These are phyloP conservation scores for Botrytis fabae DNA, from an alignment of 2,329 filamentous ascomycete genomes.

Conservation along the genomic window DNA sequence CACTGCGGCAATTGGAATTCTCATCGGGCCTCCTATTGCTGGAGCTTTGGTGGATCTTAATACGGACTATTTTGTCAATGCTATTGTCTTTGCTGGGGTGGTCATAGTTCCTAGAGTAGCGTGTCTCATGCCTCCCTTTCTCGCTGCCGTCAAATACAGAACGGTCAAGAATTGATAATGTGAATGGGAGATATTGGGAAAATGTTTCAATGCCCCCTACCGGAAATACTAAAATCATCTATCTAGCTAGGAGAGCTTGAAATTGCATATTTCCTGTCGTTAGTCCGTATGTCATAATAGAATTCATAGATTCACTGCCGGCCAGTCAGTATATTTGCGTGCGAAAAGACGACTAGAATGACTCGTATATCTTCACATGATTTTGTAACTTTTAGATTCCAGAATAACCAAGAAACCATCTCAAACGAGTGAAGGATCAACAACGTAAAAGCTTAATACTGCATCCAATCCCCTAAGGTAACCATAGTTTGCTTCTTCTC, in stretches of 20 bases:
- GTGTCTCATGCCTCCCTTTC: neutral
- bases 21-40: conserved; percentile 27
- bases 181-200: neutral
- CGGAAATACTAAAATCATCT: neutral
- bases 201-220: neutral
- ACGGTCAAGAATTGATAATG: neutral
- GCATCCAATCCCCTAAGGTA: too few species aligned
- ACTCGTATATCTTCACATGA: neutral
- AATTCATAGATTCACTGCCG: neutral
- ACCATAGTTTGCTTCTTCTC: too few species aligned
- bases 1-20: conserved; percentile 19
- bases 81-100: conserved; percentile 14
- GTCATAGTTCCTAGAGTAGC: conserved; percentile 7
- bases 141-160: neutral
- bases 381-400: neutral
- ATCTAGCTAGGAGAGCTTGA: neutral
- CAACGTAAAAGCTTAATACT: too few species aligned
- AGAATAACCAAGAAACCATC: neutral
- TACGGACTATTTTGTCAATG: neutral
- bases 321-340: neutral
- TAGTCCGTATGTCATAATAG: neutral
- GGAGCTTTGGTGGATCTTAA: conserved; percentile 16
- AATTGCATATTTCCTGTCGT: neutral
- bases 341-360: neutral
- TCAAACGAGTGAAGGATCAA: too few species aligned